Percentiles rank a stretch among this genome's conserved stretches.
Conservation (phyloP, 805 yeast species). For the Candida easanensis region DNA sequence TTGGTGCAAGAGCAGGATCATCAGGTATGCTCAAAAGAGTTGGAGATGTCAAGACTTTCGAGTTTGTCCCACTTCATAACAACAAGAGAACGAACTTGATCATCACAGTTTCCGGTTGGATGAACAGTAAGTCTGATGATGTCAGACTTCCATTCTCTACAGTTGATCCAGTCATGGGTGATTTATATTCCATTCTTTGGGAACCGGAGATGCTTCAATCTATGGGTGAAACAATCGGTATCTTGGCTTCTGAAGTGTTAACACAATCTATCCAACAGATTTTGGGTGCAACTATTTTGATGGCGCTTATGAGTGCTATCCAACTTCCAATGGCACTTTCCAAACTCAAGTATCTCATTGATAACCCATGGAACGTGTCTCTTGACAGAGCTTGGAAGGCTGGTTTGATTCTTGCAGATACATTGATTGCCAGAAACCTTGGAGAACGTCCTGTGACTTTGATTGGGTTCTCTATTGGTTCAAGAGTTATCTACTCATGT, state of each 20-base stretch:
- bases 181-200: conserved; percentile 87
- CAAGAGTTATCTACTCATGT: conserved; percentile 89
- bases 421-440: conserved; percentile 78
- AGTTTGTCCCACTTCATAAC: conserved; percentile 88
- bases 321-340: conserved; percentile 91
- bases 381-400: conserved; percentile 97
- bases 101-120: conserved; percentile 95
- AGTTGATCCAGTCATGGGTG: conserved; percentile 98
- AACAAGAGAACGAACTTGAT: conserved; percentile 84
- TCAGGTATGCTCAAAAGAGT: conserved; percentile 82
- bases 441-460: conserved; percentile 92
- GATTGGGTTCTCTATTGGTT: conserved; percentile 92
- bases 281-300: conserved; percentile 83
- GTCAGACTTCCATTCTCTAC: conserved; percentile 94
- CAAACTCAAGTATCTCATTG: conserved; percentile 82
- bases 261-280: conserved; percentile 94
- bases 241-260: conserved; percentile 89
- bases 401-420: conserved; percentile 87
- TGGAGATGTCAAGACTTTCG: conserved; percentile 92
- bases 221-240: conserved; percentile 93
- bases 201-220: conserved; percentile 97
- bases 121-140: conserved; percentile 93
- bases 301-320: conserved; percentile 88
- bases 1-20: conserved; percentile 88
- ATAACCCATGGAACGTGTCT: conserved; percentile 98